Conservation (phyloP, 2,329 filamentous ascomycete species). For the Aureobasidium mangrovei region DNA sequence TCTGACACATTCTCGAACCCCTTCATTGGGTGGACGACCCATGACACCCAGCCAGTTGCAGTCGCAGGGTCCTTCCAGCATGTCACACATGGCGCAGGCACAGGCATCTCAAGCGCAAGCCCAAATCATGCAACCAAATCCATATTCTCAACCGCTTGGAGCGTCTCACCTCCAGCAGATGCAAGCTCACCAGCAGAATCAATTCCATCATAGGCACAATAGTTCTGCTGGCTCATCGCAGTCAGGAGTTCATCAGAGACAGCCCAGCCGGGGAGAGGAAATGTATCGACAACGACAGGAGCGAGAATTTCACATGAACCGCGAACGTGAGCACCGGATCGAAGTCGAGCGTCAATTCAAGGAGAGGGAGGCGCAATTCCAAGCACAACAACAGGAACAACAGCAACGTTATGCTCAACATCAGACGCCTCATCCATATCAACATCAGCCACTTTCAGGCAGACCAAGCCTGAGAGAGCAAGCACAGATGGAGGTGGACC, state of each 20-base stretch:
- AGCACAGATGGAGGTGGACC: slow-evolving; percentile 4
- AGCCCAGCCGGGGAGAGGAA: slow-evolving; percentile 22
- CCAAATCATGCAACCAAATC: slow-evolving; percentile 23
- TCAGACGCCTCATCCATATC: neutral
- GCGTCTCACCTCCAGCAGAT: slow-evolving; percentile 12
- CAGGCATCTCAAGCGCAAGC: slow-evolving; percentile 9
- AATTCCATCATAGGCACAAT: slow-evolving; percentile 26
- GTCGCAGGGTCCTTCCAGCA: neutral
- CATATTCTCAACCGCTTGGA: slow-evolving; percentile 19
- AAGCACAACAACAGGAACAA: slow-evolving; percentile 7
- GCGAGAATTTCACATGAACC: slow-evolving; percentile 4
- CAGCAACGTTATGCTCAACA: slow-evolving; percentile 7
- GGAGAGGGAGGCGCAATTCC: slow-evolving; percentile 7
- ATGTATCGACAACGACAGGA: slow-evolving; percentile 19
- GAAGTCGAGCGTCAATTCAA: slow-evolving; percentile 12
- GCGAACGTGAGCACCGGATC: slow-evolving; percentile 8
- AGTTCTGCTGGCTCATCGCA: slow-evolving; percentile 20
- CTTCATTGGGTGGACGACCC: slow-evolving; percentile 21
- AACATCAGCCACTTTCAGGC: neutral
- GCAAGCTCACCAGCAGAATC: slow-evolving; percentile 21
- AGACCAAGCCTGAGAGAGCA: neutral
- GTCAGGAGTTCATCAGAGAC: slow-evolving; percentile 20
- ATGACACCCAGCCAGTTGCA: slow-evolving; percentile 16
- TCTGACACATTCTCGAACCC: slow-evolving; percentile 25
- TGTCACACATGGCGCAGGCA: slow-evolving; percentile 6